Conservation (phyloP, 108 stramenopile species). For the Pseudonitzschia multiseries region DNA sequence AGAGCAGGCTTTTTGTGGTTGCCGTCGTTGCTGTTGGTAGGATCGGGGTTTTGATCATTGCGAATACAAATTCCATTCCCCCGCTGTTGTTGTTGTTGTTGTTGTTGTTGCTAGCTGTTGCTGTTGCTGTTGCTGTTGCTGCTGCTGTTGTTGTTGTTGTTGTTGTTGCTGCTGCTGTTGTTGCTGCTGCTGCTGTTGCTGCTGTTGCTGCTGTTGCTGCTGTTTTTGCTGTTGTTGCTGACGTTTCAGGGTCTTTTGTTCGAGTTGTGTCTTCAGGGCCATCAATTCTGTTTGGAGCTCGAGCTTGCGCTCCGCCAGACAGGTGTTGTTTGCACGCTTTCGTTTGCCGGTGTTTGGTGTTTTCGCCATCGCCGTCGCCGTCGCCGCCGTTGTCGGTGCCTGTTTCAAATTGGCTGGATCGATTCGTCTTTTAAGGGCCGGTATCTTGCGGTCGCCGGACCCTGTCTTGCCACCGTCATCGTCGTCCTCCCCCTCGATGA, state of each 20-base stretch:
- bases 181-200: neutral
- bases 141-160: neutral
- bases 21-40: neutral
- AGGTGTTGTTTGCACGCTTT: no score
- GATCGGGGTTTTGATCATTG: no score
- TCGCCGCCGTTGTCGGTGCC: neutral
- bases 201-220: neutral
- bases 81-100: no score
- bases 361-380: constrained; percentile 1
- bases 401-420: neutral
- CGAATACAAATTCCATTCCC: no score
- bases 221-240: neutral
- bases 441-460: no score
- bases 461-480: no score
- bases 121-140: neutral
- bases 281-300: constrained; percentile 27
- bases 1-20: neutral
- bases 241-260: neutral
- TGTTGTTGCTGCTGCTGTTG: neutral
- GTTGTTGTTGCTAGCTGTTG: no score
- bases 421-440: no score
- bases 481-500: no score
- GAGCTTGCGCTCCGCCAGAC: constrained; percentile 20
- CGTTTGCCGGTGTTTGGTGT: no score
- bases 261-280: constrained; percentile 20